These are phyloP conservation scores for Cercospora zeae-maydis DNA, from an alignment of 2,329 filamentous ascomycete genomes.

Conservation along the genomic window DNA sequence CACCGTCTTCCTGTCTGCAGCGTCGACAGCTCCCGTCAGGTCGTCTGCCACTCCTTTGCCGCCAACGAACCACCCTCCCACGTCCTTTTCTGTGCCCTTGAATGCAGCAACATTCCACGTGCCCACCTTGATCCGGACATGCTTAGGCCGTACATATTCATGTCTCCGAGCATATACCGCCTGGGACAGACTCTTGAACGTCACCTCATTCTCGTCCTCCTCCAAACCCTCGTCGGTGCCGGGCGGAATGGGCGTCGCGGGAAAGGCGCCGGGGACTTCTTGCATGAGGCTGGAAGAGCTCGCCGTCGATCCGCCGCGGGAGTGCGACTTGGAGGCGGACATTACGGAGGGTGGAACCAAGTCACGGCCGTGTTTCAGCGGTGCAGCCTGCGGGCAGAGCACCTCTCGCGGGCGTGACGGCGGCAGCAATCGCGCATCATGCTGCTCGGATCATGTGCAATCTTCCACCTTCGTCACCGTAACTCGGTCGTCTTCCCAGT, in stretches of 20 bases:
- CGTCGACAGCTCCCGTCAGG: constrained; percentile 53
- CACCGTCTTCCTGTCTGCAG: constrained; percentile 12
- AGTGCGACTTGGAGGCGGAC: constrained; percentile 18
- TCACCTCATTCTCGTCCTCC: constrained; percentile 22
- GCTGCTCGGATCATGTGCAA: background rate
- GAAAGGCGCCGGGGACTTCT: constrained; percentile 50
- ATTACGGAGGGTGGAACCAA: constrained; percentile 2
- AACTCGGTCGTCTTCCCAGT: background rate
- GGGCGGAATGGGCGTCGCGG: constrained; percentile 23
- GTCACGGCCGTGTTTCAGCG: background rate
- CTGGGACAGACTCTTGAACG: constrained; percentile 45
- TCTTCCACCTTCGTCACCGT: background rate
- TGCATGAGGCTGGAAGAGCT: constrained; percentile 39
- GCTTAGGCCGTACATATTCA: constrained; percentile 74
- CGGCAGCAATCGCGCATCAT: background rate
- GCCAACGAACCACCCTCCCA: constrained; percentile 82
- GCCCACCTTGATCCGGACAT: constrained; percentile 81
- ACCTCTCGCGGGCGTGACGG: background rate
- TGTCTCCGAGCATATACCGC: constrained; percentile 66
- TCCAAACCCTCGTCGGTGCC: constrained; percentile 17
- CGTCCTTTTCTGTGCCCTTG: constrained; percentile 79
- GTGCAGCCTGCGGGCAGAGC: background rate
- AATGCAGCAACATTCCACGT: constrained; percentile 92
- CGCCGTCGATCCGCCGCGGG: constrained; percentile 26
- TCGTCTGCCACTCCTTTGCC: constrained; percentile 66